Evolutionary conservation across 1,284 basidiomycete genomes (phyloP), one percentile per base, ranked within the genome.

Genomic region (Gymnopus androsaceus): DNA sequence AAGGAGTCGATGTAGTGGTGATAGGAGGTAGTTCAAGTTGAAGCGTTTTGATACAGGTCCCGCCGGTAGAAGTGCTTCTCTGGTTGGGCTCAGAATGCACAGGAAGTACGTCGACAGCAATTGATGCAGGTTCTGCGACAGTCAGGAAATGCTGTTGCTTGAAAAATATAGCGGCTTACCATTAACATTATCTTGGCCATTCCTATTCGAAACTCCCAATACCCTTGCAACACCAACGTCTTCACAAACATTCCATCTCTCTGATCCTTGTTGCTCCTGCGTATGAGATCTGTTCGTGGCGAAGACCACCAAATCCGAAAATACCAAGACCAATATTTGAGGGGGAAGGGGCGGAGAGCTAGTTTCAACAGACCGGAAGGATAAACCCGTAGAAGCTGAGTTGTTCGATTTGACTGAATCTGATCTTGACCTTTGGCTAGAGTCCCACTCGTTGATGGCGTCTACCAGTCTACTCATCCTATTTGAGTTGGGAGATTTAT

Each of bases 231-330:
- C 62, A 0, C 89, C 88, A 21, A 83, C 66, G 15, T 76, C 72
- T 1, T 81, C 75, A 8, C 83, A 63, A 5, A 84, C 68, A 3
- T 68, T 69, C 75, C 79, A 83, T 27, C 71, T 61, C 15, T 69
- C 67, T 14, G 59, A 54, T 33, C 61, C 65, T 48, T 63, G 51
- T 59, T 60, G 65, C 61, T 46, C 52, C 65, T 58, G 62, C n/a
- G n/a, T n/a, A 71, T 40, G 57, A 63, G 17, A 23, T 30, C 28
- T 27, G 11, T 47, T 15, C n/a, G 53, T 31, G 23, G 48, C 76
- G 19, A 90, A 65, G 28, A 91, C 62, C 21, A 90, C 67, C 34
- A 91, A 62, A 72, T 92, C 90, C 36, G 83, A 83, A 67, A 92
- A 90, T 7, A 92, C 75, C 53, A 90, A 79, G 41, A 78, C 77